A percentile compares a stretch with the other conserved stretches of the same genome.
Evolutionary conservation across 75 land plant species (phyloP).

Genomic region (Cryptomeria japonica): DNA sequence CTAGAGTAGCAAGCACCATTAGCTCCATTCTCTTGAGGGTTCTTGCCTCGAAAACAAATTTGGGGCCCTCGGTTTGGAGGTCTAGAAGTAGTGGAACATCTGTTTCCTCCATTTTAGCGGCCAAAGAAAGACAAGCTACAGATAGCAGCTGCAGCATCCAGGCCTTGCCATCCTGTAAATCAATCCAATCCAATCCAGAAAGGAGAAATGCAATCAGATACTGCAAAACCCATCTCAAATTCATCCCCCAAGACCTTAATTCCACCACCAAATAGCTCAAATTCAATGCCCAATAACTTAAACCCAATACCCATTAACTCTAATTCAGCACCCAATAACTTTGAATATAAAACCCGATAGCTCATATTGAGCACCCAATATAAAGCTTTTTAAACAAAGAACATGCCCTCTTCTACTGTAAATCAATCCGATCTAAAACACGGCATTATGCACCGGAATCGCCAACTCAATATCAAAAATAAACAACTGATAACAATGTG

Average conservation of each 20-base stretch:
- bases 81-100: slow-evolving; percentile 36
- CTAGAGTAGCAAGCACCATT: slow-evolving; percentile 58
- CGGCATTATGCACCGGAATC: background rate
- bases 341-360: background rate
- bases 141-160: slow-evolving; percentile 72
- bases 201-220: background rate
- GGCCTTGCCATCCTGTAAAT: slow-evolving; percentile 37
- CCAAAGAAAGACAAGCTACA: slow-evolving; percentile 76
- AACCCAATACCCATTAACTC: background rate
- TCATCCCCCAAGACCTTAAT: background rate
- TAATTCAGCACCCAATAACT: background rate
- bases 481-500: background rate
- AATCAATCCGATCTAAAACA: background rate
- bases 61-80: slow-evolving; percentile 58
- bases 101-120: slow-evolving; percentile 87
- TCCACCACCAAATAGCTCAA: background rate
- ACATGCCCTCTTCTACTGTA: background rate
- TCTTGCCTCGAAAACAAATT: slow-evolving; percentile 70
- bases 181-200: background rate
- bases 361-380: background rate
- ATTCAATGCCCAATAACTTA: background rate
- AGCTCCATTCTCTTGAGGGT: slow-evolving; percentile 91
- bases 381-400: background rate
- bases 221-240: background rate
- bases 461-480: background rate